Evolutionary conservation across 306 rosid genomes (phyloP), one percentile per base, ranked within the genome.

Genomic region (Rosa persica): DNA sequence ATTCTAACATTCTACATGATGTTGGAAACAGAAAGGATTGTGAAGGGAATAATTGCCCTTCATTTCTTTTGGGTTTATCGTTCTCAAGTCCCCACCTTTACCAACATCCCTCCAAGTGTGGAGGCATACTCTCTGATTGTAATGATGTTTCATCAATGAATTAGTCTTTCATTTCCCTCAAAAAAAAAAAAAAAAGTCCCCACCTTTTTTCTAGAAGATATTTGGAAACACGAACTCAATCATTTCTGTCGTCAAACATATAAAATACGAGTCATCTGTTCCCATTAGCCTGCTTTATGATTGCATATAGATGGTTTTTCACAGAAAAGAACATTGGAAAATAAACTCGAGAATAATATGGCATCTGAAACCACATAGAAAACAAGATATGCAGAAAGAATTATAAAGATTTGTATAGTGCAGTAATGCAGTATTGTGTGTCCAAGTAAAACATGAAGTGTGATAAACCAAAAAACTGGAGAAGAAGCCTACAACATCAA

Each of bases 371-470:
- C 17, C 42, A 49, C 39, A 17, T 30, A 30, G 34, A 51, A 34
- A 49, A 52, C 34, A 17, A 11, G 42, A 75, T 39, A 23, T 75
- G 67, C 57, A 75, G 25, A 42, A 58, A 58, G 57, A 58, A 60
- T n/a, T 40, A 2, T 7, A 13, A 12, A 58, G 19, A 69, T 20
- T 6, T n/a, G 77, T 75, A 60, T 74, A 27, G 10, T 11, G 46
- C 40, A 36, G 69, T 69, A 60, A 75, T 38, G 78, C 27, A 36
- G 69, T 69, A 60, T 79, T 38, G 78, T 57, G 77, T 74, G 75
- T 75, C 64, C 60, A 67, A 25, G 76, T 54, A 48, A 66, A 34
- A 43, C 47, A 48, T 65, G 16, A 66, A 43, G 12, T 22, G 48
- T 46, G 54, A 25, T 25, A 27, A 75, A 36, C 72, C 80, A 69